Conservation (phyloP, 345 rosid species). For the Kernera saxatilis region DNA sequence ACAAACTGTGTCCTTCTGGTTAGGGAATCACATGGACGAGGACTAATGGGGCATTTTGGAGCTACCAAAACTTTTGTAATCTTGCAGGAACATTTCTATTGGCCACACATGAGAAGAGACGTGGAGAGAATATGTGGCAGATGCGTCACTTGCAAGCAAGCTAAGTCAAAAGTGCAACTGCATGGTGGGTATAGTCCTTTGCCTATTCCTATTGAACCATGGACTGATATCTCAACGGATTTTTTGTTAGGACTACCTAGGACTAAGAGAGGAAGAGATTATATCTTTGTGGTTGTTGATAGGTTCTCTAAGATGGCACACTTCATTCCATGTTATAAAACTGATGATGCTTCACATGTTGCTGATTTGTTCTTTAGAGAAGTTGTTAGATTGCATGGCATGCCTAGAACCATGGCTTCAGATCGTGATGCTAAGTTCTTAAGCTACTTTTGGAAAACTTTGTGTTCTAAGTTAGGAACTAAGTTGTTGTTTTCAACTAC, state of each 20-base stretch:
- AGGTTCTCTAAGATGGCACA: not conserved
- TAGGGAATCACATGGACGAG: no score
- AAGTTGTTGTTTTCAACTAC: not conserved
- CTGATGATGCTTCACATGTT: not conserved
- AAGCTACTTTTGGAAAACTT: not conserved
- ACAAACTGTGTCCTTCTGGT: no score
- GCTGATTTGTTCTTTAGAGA: not conserved
- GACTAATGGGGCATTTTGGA: no score
- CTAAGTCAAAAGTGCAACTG: no score
- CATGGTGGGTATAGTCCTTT: no score
- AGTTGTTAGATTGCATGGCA: not conserved
- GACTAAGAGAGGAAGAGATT: not conserved
- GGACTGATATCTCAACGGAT: not conserved
- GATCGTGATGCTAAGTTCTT: not conserved
- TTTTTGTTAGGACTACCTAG: not conserved
- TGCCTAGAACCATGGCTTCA: constrained; percentile 24
- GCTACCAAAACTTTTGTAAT: no score
- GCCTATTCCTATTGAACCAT: not conserved
- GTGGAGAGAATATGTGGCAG: no score
- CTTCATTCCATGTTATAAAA: not conserved
- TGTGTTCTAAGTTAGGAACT: not conserved
- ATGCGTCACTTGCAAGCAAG: no score
- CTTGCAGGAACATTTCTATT: no score
- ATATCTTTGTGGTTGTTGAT: not conserved
- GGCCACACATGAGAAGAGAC: no score